Base-by-base conservation (phyloP, 352 stramenopile genomes). In the Pythium insidiosum region DNA sequence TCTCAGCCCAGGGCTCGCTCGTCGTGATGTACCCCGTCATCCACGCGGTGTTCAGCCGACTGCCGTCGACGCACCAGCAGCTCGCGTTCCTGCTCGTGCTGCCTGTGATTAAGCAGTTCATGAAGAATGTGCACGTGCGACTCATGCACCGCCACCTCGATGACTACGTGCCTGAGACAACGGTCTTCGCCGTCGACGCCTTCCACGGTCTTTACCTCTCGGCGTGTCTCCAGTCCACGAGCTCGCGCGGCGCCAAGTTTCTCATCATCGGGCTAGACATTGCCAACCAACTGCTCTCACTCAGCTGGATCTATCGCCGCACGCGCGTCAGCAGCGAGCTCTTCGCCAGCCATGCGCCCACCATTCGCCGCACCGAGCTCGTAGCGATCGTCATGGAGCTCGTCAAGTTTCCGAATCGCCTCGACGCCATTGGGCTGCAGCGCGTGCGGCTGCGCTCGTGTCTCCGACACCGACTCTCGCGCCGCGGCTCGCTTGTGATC, bases 91-190 rank as follows among this genome's bases (percentile, higher is more conserved):
- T 70, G 7, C 20, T 35, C 2, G 13, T 67, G 4, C 21, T 76
- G 1, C 50, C 59, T n/a, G 21, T 50, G 2, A 54, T 79, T 11
- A 79, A 79, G 13, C 24, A 68, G 10, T 15, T 38, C 0, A 40
- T 79, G n/a, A 75, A 73, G 42, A 63, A 63, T 19, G 24, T 71
- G 4, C 40, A 71, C 29, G 64, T 13, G 9, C 18, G 15, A 24
- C 29, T 29, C 13, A 39, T 44, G 16, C 18, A 18, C 13, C 15
- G 22, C 12, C 21, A 22, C 19, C 28, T 47, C 15, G 46, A 53
- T 11, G 46, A 53, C 37, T 46, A 21, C 37, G 41, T 38, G 30
- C 46, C 46, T 3, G 46, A 53, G 22, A 33, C 46, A 11, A 25
- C 37, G 1, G 29, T 53, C 3, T 46, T 53, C 28, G 35, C 37